phyloP scores from a whole-genome alignment of 1,139 yeast species.

The Insectozyma bohioensis region DNA sequence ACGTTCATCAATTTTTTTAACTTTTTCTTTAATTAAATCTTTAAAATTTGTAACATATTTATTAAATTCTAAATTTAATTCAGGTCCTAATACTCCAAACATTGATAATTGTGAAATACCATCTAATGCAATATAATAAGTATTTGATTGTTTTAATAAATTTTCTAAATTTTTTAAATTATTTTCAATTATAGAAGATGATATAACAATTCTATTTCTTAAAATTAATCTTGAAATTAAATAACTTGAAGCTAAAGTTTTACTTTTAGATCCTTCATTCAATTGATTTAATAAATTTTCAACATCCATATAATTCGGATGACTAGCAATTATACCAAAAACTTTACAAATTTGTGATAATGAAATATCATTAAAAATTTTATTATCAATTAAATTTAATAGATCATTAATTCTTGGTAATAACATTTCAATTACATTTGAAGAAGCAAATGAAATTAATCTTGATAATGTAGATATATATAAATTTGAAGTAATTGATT shows the following conservation, averaged over 20 bases:
- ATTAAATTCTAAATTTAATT: constrained; percentile 9
- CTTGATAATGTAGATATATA: constrained; percentile 20
- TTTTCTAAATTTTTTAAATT: constrained; percentile 15
- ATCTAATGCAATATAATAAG: constrained; percentile 37
- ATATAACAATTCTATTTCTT: constrained; percentile 32
- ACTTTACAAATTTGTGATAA: constrained; percentile 42
- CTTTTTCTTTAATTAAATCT: constrained; percentile 32
- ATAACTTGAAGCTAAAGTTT: constrained; percentile 42
- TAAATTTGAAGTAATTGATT: constrained; percentile 22
- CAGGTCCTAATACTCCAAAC: constrained; percentile 53
- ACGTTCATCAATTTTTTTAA: constrained; percentile 60
- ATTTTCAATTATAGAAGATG: constrained; percentile 7
- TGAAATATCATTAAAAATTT: constrained; percentile 33
- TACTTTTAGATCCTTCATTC: constrained; percentile 22
- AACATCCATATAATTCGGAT: constrained; percentile 24
- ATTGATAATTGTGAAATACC: constrained; percentile 56
- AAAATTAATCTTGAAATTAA: constrained; percentile 52
- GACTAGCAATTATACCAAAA: constrained; percentile 58
- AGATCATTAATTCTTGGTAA: constrained; percentile 19
- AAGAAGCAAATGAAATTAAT: constrained; percentile 37
- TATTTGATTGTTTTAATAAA: constrained; percentile 20
- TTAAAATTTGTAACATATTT: constrained; percentile 23
- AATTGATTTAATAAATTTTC: constrained; percentile 12
- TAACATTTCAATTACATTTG: constrained; percentile 26
- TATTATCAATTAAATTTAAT: constrained; percentile 23